These are phyloP conservation scores for Pseudonitzschia multistriata DNA, from an alignment of 108 stramenopile genomes.

Conservation along the genomic window DNA sequence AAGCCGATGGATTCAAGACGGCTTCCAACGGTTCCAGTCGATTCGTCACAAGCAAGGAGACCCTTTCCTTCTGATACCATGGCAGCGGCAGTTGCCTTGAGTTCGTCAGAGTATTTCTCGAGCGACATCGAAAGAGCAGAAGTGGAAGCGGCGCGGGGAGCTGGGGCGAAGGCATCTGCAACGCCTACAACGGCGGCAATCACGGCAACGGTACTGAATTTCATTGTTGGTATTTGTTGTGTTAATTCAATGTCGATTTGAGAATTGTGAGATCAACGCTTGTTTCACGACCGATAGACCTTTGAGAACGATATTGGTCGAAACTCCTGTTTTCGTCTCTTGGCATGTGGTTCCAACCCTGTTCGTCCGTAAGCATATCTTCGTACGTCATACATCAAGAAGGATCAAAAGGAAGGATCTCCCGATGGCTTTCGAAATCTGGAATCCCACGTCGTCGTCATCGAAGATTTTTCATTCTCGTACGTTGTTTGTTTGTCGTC, in stretches of 20 bases:
- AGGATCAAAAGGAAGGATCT: neutral
- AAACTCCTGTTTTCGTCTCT: neutral
- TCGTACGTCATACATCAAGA: constrained; percentile 5
- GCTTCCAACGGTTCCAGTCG: constrained; percentile 14
- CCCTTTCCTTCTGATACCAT: constrained; percentile 14
- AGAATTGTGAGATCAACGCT: neutral
- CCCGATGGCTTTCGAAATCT: neutral
- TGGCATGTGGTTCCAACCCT: neutral
- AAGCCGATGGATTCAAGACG: constrained; percentile 20
- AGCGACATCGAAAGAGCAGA: constrained; percentile 11
- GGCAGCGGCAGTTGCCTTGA: constrained; percentile 11
- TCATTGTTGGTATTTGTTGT: neutral
- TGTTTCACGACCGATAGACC: neutral
- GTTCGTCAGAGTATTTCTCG: constrained; percentile 15
- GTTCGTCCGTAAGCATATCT: neutral
- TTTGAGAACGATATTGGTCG: neutral
- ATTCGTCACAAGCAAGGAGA: constrained; percentile 19
- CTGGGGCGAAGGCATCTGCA: constrained; percentile 13
- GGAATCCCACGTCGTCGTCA: neutral
- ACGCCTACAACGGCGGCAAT: constrained; percentile 6
- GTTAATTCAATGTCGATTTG: neutral
- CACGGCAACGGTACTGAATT: constrained; percentile 11
- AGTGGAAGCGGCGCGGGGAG: neutral
- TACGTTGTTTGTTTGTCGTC: neutral
- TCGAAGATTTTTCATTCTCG: neutral